Base-by-base conservation (phyloP, 1,284 basidiomycete species). In the Thecaphora frezii region DNA sequence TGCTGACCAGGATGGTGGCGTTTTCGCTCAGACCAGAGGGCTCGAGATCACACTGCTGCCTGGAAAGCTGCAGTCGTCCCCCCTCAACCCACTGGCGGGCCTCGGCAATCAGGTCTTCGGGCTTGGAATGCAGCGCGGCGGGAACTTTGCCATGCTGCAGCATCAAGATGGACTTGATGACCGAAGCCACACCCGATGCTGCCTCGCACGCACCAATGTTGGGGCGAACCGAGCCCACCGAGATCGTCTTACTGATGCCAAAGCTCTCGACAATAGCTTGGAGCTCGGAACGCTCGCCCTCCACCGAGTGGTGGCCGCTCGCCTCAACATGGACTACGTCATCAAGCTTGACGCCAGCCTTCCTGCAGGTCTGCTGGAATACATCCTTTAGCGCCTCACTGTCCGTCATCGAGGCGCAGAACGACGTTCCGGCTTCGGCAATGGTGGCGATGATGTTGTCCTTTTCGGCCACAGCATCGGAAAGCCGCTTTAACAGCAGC, bases 121-220 rank as follows among this genome's bases (percentile, higher is more conserved):
- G n/a, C 7, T 24, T 21, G 23, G n/a, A 9, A 18, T 21, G 16
- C n/a, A 41, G 7, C n/a, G 40, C 8, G 4, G 33, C 7, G 7
- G 33, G 33, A 3, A 69, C 44, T 12, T 41, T 42, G 1, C 42
- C 54, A 16, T 61, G 46, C 10, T 60, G 40, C 13, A 69, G 40
- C 46, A 66, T 63, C 33, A 60, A 45, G 16, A 69, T 52, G 2
- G 63, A 54, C 37, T 69, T 69, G 42, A 69, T 66, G 25, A 69
- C 53, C 10, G 58, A 54, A 8, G 58, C 56, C 55, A 69, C 63
- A 1, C 59, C 63, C 1, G 61, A 58, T 3, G 66, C 67, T 1
- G 67, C 59, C 41, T 69, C 67, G 21, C 58, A 54, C 10, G 56
- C 63, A 16, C 67, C 67, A 1, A 69, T 25, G 24, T 66, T 63